A percentile compares a stretch with the other conserved stretches of the same genome.
Evolutionary conservation across 768 basidiomycete genomes (phyloP).

Genomic region (Phaeolepiota aurea): DNA sequence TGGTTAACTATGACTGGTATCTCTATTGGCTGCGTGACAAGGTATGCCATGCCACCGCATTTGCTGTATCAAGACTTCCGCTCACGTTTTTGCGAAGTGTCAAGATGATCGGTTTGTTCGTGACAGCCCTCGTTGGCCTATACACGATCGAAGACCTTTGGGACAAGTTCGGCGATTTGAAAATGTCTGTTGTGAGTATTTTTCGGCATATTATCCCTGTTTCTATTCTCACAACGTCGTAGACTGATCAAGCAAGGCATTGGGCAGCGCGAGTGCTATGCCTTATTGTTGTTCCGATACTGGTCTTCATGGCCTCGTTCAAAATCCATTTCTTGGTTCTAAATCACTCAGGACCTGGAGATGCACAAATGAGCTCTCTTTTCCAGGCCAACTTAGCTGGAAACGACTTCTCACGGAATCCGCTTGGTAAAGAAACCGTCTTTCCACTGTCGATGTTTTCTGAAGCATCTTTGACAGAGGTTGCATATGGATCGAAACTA

Average conservation of each 20-base stretch:
- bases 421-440: constrained; percentile 70
- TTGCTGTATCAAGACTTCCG: constrained; percentile 1
- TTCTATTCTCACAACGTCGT: constrained; percentile 5
- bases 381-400: constrained; percentile 96
- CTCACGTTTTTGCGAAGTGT: constrained; percentile 41
- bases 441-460: not conserved
- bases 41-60: constrained; percentile 31
- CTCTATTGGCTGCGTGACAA: constrained; percentile 92
- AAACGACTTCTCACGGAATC: constrained; percentile 89
- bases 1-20: constrained; percentile 92
- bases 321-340: constrained; percentile 94
- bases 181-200: constrained; percentile 73
- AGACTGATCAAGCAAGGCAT: constrained; percentile 86
- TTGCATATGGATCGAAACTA: constrained; percentile 84
- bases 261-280: constrained; percentile 84
- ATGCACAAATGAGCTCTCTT: constrained; percentile 96
- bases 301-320: constrained; percentile 92
- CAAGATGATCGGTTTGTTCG: constrained; percentile 94
- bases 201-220: not conserved
- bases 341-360: constrained; percentile 91
- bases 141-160: constrained; percentile 98
- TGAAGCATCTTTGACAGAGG: constrained; percentile 48
- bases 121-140: constrained; percentile 87
- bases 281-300: constrained; percentile 82
- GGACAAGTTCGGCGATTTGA: constrained; percentile 96